Percentiles rank a stretch among this genome's conserved stretches.
Conservation (phyloP, 805 yeast genomes). For the Wickerhamiella hasegawae region DNA sequence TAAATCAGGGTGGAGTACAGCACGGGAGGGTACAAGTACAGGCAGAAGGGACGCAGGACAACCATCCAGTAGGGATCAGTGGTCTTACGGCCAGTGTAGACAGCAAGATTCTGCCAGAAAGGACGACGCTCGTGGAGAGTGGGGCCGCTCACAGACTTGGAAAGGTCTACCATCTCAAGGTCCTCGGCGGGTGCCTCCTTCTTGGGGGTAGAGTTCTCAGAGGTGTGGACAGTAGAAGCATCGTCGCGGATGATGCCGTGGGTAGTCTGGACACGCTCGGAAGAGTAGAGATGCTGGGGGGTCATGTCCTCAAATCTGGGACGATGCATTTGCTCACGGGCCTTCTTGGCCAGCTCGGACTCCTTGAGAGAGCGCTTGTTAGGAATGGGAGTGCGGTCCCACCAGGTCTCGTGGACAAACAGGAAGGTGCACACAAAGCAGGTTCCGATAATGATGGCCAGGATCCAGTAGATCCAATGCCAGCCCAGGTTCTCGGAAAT, state of each 20-base stretch:
- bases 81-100: conserved; percentile 35
- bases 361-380: conserved; percentile 33
- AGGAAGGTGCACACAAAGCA: conserved; percentile 30
- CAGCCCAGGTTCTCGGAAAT: conserved; percentile 33
- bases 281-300: neutral
- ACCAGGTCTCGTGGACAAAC: conserved; percentile 50
- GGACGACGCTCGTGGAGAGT: conserved; percentile 9
- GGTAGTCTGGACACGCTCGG: neutral
- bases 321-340: conserved; percentile 12
- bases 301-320: conserved; percentile 2
- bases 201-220: neutral
- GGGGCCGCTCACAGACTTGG: neutral
- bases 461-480: conserved; percentile 48
- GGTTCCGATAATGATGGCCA: conserved; percentile 35
- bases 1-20: conserved; percentile 36
- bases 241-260: neutral
- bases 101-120: conserved; percentile 23
- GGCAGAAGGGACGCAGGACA: conserved; percentile 36
- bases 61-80: conserved; percentile 39
- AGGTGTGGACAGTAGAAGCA: neutral
- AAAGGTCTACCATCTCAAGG: too few relatives aligned
- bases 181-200: neutral
- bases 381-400: conserved; percentile 39
- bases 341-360: conserved; percentile 31
- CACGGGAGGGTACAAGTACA: conserved; percentile 34